A percentile compares a stretch with the other conserved stretches of the same genome.
These are phyloP conservation scores for Anthoceros angustus DNA, from an alignment of 225 moss, liverwort and hornwort genomes.

Conservation along the genomic window DNA sequence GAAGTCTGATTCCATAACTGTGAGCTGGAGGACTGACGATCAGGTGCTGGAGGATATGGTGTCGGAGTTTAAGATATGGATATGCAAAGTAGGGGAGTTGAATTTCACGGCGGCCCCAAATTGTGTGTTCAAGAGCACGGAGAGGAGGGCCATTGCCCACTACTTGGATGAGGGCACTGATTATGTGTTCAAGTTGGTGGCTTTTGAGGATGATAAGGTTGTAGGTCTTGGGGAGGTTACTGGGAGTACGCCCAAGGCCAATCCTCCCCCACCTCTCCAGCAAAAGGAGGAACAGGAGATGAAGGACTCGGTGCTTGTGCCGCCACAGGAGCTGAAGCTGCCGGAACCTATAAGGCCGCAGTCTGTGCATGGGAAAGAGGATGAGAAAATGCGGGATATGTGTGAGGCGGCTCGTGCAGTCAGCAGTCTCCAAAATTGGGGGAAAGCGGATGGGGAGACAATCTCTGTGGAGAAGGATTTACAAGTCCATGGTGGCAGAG, in stretches of 20 bases:
- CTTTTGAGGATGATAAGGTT: not conserved
- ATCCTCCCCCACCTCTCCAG: not conserved
- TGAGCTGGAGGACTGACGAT: not conserved
- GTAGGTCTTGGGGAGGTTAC: not conserved
- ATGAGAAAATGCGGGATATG: not conserved
- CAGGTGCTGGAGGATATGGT: not conserved
- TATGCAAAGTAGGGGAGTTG: not conserved
- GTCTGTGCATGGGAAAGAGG: not conserved
- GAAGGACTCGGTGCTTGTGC: not conserved
- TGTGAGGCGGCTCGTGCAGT: not conserved
- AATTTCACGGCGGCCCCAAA: not conserved
- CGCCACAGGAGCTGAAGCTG: not conserved
- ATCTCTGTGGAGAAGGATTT: not conserved
- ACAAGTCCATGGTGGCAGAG: not conserved
- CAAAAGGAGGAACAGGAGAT: not conserved
- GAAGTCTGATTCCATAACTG: not conserved
- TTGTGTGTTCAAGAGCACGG: not conserved
- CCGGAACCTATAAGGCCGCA: not conserved
- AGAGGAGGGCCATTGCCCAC: not conserved
- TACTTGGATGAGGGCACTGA: slow-evolving; percentile 1
- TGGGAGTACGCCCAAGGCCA: not conserved
- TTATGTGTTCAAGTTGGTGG: slow-evolving; percentile 1
- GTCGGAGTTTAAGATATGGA: not conserved
- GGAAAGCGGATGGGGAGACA: not conserved
- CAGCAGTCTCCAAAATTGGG: not conserved